These are phyloP conservation scores for Agroathelia rolfsii DNA, from an alignment of 1,284 basidiomycete species.

Conservation along the genomic window DNA sequence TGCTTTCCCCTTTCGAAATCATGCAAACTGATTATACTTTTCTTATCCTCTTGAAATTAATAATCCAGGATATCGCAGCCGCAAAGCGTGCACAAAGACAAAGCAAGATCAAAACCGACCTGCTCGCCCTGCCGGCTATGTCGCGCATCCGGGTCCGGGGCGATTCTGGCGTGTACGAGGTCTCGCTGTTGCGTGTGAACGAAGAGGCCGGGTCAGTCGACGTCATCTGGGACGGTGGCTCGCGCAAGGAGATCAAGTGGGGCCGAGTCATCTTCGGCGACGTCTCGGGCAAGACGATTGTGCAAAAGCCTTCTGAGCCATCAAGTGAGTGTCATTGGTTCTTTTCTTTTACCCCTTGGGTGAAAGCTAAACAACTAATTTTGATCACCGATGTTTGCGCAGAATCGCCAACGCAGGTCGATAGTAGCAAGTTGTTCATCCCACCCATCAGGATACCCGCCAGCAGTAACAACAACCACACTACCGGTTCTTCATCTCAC, in stretches of 20 bases:
- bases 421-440: no score
- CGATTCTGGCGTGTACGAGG: slow-evolving; percentile 72
- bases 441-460: no score
- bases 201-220: slow-evolving; percentile 61
- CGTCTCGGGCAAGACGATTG: no score
- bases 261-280: slow-evolving; percentile 67
- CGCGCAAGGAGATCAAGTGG: slow-evolving; percentile 70
- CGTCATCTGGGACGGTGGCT: slow-evolving; percentile 68
- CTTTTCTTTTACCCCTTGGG: no score
- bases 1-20: slow-evolving; percentile 4
- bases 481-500: no score
- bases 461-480: no score
- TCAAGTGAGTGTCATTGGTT: no score
- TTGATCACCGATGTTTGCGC: no score
- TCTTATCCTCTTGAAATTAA: slow-evolving; percentile 5
- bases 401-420: no score
- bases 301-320: slow-evolving; percentile 52
- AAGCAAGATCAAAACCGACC: slow-evolving; percentile 53
- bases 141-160: slow-evolving; percentile 73
- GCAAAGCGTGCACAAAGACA: slow-evolving; percentile 62
- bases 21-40: slow-evolving; percentile 5
- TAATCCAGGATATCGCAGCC: slow-evolving; percentile 60
- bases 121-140: slow-evolving; percentile 59
- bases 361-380: no score
- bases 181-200: slow-evolving; percentile 59